These are phyloP conservation scores for Yamadazyma insecticola DNA, from an alignment of 805 yeast genomes.

Conservation along the genomic window DNA sequence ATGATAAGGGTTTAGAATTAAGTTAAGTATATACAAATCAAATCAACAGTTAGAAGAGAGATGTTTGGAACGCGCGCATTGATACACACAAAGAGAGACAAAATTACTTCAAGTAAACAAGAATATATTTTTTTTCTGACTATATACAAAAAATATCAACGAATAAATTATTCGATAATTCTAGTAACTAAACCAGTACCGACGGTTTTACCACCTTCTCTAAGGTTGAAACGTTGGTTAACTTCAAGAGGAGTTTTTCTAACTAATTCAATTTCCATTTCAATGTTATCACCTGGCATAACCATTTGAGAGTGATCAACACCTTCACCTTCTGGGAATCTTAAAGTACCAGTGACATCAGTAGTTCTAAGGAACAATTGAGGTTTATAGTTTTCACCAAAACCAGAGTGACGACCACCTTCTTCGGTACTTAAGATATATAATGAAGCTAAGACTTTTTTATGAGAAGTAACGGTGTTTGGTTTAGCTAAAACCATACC, in stretches of 20 bases:
- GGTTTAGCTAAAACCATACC: constrained; percentile 98
- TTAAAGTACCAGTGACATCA: constrained; percentile 85
- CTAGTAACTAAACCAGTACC: constrained; percentile 98
- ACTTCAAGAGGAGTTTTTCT: constrained; percentile 92
- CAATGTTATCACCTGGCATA: constrained; percentile 97
- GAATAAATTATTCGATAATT: constrained; percentile 54
- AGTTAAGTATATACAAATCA: too few relatives aligned
- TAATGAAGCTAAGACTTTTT: constrained; percentile 88
- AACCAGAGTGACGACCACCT: constrained; percentile 99
- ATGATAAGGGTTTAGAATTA: too few relatives aligned
- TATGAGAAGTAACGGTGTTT: constrained; percentile 86
- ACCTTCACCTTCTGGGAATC: constrained; percentile 73
- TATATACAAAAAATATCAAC: constrained; percentile 5
- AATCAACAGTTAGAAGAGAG: too few relatives aligned
- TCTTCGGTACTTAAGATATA: constrained; percentile 93
- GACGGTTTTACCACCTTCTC: constrained; percentile 99
- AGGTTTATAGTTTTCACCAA: constrained; percentile 96
- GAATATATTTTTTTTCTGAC: constrained; percentile 3
- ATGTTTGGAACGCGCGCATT: too few relatives aligned
- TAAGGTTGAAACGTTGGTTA: constrained; percentile 97
- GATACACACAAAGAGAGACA: too few relatives aligned
- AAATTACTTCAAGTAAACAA: too few relatives aligned
- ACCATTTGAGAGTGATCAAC: constrained; percentile 87
- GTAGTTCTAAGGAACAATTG: constrained; percentile 96
- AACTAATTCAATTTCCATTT: constrained; percentile 86